Evolutionary conservation across 2,329 filamentous ascomycete species (phyloP).

Genomic region (Phialophora tarda): DNA sequence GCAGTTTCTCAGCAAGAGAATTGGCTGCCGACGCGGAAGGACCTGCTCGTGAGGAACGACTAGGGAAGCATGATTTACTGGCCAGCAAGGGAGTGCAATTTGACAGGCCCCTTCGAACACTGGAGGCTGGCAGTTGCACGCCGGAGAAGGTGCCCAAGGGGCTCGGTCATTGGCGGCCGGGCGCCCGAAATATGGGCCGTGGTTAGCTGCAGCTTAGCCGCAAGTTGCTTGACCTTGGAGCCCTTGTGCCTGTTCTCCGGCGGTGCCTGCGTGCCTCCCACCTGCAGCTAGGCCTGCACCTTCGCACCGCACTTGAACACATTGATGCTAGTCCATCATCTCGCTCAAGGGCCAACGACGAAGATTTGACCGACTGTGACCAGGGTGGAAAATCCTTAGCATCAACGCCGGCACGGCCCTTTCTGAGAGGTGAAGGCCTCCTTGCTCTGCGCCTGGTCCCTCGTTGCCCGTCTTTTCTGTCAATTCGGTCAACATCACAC

Average conservation of each 20-base stretch:
- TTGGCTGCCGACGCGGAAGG: background rate
- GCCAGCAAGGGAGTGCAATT: constrained; percentile 22
- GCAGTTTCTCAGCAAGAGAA: constrained; percentile 10
- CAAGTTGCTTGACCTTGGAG: constrained; percentile 11
- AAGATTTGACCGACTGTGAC: constrained; percentile 14
- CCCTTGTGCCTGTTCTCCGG: constrained; percentile 1
- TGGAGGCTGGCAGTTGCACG: background rate
- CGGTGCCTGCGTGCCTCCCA: constrained; percentile 28
- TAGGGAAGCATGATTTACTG: background rate
- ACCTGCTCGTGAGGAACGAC: constrained; percentile 8
- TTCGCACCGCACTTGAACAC: constrained; percentile 19
- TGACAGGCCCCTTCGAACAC: constrained; percentile 14
- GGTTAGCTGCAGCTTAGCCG: constrained; percentile 16
- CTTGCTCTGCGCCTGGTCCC: constrained; percentile 23
- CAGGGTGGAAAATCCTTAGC: constrained; percentile 25
- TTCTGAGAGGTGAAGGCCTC: constrained; percentile 12
- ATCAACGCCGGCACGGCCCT: constrained; percentile 33
- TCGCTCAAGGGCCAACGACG: constrained; percentile 1
- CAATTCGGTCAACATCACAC: constrained; percentile 30
- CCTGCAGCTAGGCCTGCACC: constrained; percentile 18
- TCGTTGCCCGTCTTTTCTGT: constrained; percentile 25
- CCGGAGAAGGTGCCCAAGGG: background rate
- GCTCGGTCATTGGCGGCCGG: background rate
- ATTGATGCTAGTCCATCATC: constrained; percentile 20
- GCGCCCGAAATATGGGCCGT: constrained; percentile 10